phyloP scores from a whole-genome alignment of 257 asterid genomes.

The Rhazya stricta region DNA sequence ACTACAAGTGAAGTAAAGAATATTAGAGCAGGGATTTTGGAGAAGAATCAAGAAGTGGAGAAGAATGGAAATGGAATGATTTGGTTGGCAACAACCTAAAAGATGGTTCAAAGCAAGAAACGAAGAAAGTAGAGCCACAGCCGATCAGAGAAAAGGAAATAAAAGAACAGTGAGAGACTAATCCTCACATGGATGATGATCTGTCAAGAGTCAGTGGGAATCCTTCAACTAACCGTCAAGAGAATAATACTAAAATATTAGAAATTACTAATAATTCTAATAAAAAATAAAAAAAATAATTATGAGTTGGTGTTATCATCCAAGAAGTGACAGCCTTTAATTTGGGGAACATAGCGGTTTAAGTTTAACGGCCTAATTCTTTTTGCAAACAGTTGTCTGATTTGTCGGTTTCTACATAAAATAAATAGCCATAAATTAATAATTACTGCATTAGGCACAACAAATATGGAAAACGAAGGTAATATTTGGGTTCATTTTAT shows the following conservation, averaged over 20 bases:
- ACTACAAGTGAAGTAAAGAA: background rate
- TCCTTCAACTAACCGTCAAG: constrained; percentile 19
- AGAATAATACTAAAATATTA: background rate
- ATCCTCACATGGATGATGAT: constrained; percentile 60
- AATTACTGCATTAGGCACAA: background rate
- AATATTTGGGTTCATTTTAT: too few relatives aligned
- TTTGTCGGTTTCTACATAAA: constrained; percentile 35
- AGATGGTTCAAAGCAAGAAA: constrained; percentile 37
- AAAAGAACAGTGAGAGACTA: constrained; percentile 16
- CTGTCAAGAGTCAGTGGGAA: constrained; percentile 56
- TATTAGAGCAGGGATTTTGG: background rate
- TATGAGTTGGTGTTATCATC: constrained; percentile 35
- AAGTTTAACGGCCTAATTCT: constrained; percentile 42
- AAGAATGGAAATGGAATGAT: constrained; percentile 47
- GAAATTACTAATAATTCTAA: background rate
- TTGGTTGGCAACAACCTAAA: constrained; percentile 57
- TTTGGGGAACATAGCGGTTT: constrained; percentile 50
- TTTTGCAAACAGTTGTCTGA: constrained; percentile 53
- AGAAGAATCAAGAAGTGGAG: constrained; percentile 26
- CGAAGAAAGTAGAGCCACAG: constrained; percentile 32
- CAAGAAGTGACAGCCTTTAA: constrained; percentile 46
- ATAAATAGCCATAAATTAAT: background rate
- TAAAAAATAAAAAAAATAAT: background rate
- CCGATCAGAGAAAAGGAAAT: background rate
- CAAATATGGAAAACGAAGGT: too few relatives aligned